Percentiles rank a stretch among this genome's conserved stretches.
phyloP scores from a whole-genome alignment of 2,329 filamentous ascomycete species.

The Nemania abortiva region DNA sequence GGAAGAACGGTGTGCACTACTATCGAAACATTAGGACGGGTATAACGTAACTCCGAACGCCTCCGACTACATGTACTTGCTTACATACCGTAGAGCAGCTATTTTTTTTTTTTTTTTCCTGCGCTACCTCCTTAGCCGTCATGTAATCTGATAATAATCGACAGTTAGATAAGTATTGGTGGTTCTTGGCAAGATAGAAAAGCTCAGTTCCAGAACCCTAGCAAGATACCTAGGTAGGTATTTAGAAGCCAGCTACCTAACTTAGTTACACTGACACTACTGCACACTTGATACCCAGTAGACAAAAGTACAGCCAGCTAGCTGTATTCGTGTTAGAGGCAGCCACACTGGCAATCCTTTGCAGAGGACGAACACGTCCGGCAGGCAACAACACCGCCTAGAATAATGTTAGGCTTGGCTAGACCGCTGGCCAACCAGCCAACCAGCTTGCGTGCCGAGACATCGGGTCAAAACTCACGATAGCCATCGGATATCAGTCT shows the following conservation, averaged over 20 bases:
- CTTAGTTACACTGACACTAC: neutral
- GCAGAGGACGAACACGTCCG: neutral
- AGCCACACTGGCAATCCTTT: neutral
- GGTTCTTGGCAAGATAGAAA: neutral
- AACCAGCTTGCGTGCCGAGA: neutral
- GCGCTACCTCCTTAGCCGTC: neutral
- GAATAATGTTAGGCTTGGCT: neutral
- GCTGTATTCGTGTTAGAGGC: neutral
- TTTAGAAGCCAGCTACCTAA: neutral
- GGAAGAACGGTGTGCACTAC: neutral
- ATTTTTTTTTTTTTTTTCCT: neutral
- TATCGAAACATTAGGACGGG: neutral
- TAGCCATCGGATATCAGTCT: neutral
- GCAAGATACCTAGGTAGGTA: no score
- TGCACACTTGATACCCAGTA: neutral
- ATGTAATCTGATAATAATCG: neutral
- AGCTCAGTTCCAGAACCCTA: neutral
- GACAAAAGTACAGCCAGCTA: conserved; percentile 14
- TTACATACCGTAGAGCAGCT: neutral
- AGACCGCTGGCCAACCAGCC: neutral
- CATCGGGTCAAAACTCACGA: neutral
- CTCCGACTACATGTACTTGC: neutral
- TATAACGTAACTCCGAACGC: neutral
- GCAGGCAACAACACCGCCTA: conserved; percentile 3
- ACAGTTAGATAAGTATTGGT: neutral